These are phyloP conservation scores for Fusarium sp. DNA, from an alignment of 2,329 filamentous ascomycete genomes.

Conservation along the genomic window DNA sequence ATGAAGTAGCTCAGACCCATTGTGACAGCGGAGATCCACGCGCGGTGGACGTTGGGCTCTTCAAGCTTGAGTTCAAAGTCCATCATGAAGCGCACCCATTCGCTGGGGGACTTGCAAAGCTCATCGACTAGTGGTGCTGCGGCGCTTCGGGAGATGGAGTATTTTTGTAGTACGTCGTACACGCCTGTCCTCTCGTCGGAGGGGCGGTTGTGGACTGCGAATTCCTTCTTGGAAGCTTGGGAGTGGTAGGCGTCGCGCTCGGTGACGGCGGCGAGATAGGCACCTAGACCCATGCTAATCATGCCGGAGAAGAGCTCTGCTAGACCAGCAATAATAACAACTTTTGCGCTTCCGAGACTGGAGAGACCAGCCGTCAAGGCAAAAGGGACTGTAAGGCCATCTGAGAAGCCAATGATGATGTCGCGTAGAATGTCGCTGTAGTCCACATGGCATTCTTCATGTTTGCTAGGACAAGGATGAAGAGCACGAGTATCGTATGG, in stretches of 20 bases:
- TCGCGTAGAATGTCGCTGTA: slow-evolving; percentile 65
- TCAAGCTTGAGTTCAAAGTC: slow-evolving; percentile 65
- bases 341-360: slow-evolving; percentile 70
- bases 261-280: slow-evolving; percentile 74
- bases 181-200: slow-evolving; percentile 60
- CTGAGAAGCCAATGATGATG: slow-evolving; percentile 79
- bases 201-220: slow-evolving; percentile 56
- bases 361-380: slow-evolving; percentile 80
- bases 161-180: slow-evolving; percentile 63
- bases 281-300: slow-evolving; percentile 82
- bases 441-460: slow-evolving; percentile 48
- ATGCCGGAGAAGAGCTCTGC: slow-evolving; percentile 81
- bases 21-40: slow-evolving; percentile 69
- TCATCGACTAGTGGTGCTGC: slow-evolving; percentile 61
- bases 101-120: slow-evolving; percentile 59
- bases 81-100: slow-evolving; percentile 69
- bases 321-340: slow-evolving; percentile 77
- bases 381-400: slow-evolving; percentile 83
- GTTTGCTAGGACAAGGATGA: slow-evolving; percentile 39
- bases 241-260: slow-evolving; percentile 64
- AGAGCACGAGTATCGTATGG: slow-evolving; percentile 32
- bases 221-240: slow-evolving; percentile 58
- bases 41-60: slow-evolving; percentile 55
- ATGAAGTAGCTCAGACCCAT: slow-evolving; percentile 77
- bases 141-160: slow-evolving; percentile 58